phyloP scores from a whole-genome alignment of 768 basidiomycete genomes.

The Pholiota conissans region DNA sequence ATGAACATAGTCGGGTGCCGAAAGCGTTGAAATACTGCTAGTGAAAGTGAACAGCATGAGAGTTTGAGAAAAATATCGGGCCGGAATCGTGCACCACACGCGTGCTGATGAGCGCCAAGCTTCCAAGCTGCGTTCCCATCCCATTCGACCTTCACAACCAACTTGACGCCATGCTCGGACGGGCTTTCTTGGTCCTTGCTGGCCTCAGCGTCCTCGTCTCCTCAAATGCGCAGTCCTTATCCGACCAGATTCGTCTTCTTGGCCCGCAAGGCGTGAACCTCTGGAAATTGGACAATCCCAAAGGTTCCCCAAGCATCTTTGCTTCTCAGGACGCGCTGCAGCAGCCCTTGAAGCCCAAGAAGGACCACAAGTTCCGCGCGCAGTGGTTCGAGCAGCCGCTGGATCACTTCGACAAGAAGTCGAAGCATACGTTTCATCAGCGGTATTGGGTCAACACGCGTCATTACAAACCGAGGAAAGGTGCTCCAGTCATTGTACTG shows the following conservation, averaged over 20 bases:
- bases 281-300: slow-evolving; percentile 48
- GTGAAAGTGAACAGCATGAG: too few species aligned
- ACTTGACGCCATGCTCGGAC: slow-evolving; percentile 6
- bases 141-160: neutral
- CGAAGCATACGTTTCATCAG: slow-evolving; percentile 71
- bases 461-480: slow-evolving; percentile 68
- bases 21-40: too few species aligned
- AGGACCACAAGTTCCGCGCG: slow-evolving; percentile 25
- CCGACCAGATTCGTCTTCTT: slow-evolving; percentile 22
- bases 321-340: slow-evolving; percentile 18
- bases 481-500: slow-evolving; percentile 85
- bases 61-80: too few species aligned
- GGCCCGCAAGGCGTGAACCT: slow-evolving; percentile 67
- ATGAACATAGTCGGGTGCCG: too few species aligned
- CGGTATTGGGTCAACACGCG: slow-evolving; percentile 91
- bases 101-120: too few species aligned
- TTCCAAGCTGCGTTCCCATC: too few species aligned
- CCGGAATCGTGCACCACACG: too few species aligned
- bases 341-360: slow-evolving; percentile 10
- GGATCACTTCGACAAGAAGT: slow-evolving; percentile 69
- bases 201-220: slow-evolving; percentile 1
- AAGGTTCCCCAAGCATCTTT: neutral
- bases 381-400: slow-evolving; percentile 83
- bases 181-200: slow-evolving; percentile 7
- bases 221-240: slow-evolving; percentile 6